Conservation (phyloP, 2,329 filamentous ascomycete species). For the Fusarium poae region DNA sequence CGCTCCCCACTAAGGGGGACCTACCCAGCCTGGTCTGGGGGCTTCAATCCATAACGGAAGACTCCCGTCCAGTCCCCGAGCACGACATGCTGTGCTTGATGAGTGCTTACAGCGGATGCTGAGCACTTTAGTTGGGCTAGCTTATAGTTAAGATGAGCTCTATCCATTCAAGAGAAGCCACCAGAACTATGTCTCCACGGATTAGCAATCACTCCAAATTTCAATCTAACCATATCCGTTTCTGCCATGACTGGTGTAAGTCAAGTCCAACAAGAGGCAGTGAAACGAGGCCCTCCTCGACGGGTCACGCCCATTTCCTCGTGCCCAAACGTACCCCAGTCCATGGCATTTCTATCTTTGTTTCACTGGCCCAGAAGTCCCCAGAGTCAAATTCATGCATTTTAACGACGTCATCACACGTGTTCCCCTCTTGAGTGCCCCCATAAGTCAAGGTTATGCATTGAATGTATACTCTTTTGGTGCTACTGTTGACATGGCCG, state of each 20-base stretch:
- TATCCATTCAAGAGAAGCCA: constrained; percentile 27
- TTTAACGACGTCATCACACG: constrained; percentile 37
- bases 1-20: not conserved
- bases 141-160: constrained; percentile 11
- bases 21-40: not conserved
- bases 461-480: constrained; percentile 2
- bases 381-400: constrained; percentile 35
- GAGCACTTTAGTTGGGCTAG: not conserved
- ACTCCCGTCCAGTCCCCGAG: constrained; percentile 2
- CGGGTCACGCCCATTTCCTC: constrained; percentile 19
- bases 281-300: constrained; percentile 32
- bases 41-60: constrained; percentile 6
- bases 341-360: constrained; percentile 34
- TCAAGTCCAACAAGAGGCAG: constrained; percentile 2
- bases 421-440: constrained; percentile 35
- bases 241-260: not conserved
- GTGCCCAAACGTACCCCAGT: constrained; percentile 25
- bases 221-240: constrained; percentile 17
- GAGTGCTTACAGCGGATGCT: constrained; percentile 25
- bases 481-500: not conserved
- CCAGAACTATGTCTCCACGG: constrained; percentile 28
- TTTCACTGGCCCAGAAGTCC: constrained; percentile 14
- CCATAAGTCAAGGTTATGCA: constrained; percentile 24
- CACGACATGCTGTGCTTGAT: constrained; percentile 3
- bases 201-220: constrained; percentile 34